Evolutionary conservation across 2,329 filamentous ascomycete genomes (phyloP).

Genomic region (Beauveria rudraprayagi): DNA sequence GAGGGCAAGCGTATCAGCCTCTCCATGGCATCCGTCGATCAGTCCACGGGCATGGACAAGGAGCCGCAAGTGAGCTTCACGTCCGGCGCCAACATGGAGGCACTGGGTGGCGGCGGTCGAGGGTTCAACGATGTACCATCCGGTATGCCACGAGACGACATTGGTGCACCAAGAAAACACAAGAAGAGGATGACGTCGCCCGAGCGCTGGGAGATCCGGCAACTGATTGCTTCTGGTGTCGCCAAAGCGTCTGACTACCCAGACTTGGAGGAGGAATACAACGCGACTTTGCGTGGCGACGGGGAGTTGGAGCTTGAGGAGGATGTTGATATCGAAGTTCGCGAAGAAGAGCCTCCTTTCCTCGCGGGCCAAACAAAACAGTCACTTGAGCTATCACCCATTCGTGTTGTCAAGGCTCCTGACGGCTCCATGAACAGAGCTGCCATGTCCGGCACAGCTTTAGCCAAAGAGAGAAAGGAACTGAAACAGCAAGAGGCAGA

Average conservation of each 20-base stretch:
- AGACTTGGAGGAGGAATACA: conserved; percentile 88
- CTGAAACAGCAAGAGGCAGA: conserved; percentile 81
- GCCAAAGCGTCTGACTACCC: conserved; percentile 90
- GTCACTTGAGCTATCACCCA: conserved; percentile 87
- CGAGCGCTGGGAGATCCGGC: conserved; percentile 94
- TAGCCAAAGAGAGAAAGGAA: conserved; percentile 87
- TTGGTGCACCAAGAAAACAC: conserved; percentile 44
- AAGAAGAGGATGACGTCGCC: conserved; percentile 95
- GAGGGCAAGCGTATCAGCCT: conserved; percentile 75
- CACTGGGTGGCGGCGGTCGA: conserved; percentile 59
- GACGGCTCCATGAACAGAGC: conserved; percentile 97
- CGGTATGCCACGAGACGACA: conserved; percentile 29
- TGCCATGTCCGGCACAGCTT: conserved; percentile 81
- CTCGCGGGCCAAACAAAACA: conserved; percentile 93
- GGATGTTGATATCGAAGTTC: conserved; percentile 93
- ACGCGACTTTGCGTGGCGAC: conserved; percentile 77
- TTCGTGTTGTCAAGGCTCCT: conserved; percentile 92
- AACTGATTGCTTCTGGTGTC: conserved; percentile 91
- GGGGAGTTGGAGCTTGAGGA: conserved; percentile 87
- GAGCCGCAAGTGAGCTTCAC: conserved; percentile 69
- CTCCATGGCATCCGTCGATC: conserved; percentile 97
- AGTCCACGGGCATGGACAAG: conserved; percentile 76
- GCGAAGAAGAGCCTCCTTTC: conserved; percentile 94
- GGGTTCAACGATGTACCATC: conserved; percentile 41
- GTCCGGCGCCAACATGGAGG: conserved; percentile 85